A percentile compares a stretch with the other conserved stretches of the same genome.
Evolutionary conservation across 208 protist species (phyloP).

Genomic region (Trypanosoma theileri): DNA sequence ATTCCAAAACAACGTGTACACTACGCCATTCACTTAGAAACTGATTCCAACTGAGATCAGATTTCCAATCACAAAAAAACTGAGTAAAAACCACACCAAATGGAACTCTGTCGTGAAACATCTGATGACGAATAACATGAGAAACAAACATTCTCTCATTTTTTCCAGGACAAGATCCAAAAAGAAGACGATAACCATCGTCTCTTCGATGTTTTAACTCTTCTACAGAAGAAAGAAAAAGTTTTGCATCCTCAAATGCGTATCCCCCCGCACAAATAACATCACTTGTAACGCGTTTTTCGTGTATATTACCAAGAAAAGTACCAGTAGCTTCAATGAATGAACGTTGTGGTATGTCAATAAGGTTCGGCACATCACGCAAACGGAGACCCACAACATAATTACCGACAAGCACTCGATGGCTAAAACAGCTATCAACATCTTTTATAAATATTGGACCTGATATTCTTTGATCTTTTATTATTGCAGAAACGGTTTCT

Average conservation of each 20-base stretch:
- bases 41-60: conserved; percentile 3
- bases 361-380: not conserved
- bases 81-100: conserved; percentile 4
- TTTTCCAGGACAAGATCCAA: conserved; percentile 1
- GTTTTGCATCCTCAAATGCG: not conserved
- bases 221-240: not conserved
- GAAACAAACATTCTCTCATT: conserved; percentile 1
- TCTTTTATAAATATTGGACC: conserved; percentile 2
- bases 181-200: conserved; percentile 1
- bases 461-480: not conserved
- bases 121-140: conserved; percentile 1
- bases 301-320: conserved; percentile 6
- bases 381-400: not conserved
- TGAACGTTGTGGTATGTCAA: conserved; percentile 1
- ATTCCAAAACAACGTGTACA: not conserved
- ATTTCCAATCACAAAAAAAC: conserved; percentile 4
- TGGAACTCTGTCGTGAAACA: conserved; percentile 1
- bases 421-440: conserved; percentile 5
- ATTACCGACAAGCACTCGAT: not conserved
- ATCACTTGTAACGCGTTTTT: conserved; percentile 4
- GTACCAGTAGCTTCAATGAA: conserved; percentile 5
- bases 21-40: not conserved
- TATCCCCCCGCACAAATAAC: conserved; percentile 4
- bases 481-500: not conserved
- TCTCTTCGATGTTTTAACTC: not conserved